Evolutionary conservation across 768 basidiomycete species (phyloP).

Genomic region (Austroboletus festivus): DNA sequence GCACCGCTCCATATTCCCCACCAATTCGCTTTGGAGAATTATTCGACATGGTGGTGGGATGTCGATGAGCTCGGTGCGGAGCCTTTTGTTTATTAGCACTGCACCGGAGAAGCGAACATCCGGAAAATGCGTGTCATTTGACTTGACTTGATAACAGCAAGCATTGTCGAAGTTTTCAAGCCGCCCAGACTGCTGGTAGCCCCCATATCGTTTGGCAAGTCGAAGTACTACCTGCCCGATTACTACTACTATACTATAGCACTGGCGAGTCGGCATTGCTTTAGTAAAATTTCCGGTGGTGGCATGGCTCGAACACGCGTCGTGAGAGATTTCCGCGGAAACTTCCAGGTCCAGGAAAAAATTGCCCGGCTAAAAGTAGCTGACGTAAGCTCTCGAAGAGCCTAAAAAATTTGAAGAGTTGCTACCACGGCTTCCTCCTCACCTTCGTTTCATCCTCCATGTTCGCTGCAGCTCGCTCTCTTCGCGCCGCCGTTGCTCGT

Average conservation of each 20-base stretch:
- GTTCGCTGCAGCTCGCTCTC: conserved; percentile 67
- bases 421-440: conserved; percentile 30
- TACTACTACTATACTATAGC: too few relatives aligned
- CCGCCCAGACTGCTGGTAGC: too few relatives aligned
- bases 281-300: not conserved
- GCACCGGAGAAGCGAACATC: not conserved
- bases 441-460: conserved; percentile 53
- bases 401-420: conserved; percentile 44
- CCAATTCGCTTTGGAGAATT: conserved; percentile 50
- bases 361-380: conserved; percentile 3
- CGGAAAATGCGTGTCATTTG: not conserved
- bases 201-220: too few relatives aligned
- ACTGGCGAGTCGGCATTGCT: too few relatives aligned
- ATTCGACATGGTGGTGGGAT: conserved; percentile 17
- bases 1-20: conserved; percentile 71
- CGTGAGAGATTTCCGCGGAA: conserved; percentile 15
- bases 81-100: too few relatives aligned
- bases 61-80: not conserved
- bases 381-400: conserved; percentile 32
- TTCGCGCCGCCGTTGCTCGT: conserved; percentile 57
- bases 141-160: too few relatives aligned
- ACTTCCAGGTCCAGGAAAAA: conserved; percentile 14
- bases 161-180: too few relatives aligned
- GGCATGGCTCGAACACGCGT: conserved; percentile 4
- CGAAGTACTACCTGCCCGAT: too few relatives aligned